A percentile compares a stretch with the other conserved stretches of the same genome.
phyloP scores from a whole-genome alignment of 164 flowering plant genomes.

The Chimonanthus salicifolius region DNA sequence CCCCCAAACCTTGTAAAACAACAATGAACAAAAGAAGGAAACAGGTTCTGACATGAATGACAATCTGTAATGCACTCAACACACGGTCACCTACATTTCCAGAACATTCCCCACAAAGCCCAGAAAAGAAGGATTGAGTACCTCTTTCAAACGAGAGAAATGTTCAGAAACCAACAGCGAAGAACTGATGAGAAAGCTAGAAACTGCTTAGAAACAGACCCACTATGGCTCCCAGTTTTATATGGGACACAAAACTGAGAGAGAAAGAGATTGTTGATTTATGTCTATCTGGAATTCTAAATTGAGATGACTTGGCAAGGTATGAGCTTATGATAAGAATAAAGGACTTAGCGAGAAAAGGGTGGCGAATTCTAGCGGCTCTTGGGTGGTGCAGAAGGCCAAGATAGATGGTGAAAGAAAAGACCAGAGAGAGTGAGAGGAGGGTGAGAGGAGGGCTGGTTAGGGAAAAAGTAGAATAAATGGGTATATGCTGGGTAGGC shows the following conservation, averaged over 20 bases:
- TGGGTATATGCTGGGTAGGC: too few relatives aligned
- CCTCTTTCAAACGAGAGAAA: neutral
- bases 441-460: neutral
- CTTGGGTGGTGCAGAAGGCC: neutral
- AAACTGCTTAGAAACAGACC: neutral
- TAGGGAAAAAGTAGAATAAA: too few relatives aligned
- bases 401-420: neutral
- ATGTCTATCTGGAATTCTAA: neutral
- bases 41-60: neutral
- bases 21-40: too few relatives aligned
- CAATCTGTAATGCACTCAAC: neutral
- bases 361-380: neutral
- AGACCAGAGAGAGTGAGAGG: neutral
- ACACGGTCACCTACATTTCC: neutral
- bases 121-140: neutral
- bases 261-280: neutral
- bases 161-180: neutral
- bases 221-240: neutral
- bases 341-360: neutral
- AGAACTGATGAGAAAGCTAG: neutral
- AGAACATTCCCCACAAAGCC: neutral
- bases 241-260: neutral
- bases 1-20: neutral
- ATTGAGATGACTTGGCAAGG: neutral
- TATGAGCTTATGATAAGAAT: neutral